Base-by-base conservation (phyloP, 768 basidiomycete genomes). In the Xerocomus potaroensis region DNA sequence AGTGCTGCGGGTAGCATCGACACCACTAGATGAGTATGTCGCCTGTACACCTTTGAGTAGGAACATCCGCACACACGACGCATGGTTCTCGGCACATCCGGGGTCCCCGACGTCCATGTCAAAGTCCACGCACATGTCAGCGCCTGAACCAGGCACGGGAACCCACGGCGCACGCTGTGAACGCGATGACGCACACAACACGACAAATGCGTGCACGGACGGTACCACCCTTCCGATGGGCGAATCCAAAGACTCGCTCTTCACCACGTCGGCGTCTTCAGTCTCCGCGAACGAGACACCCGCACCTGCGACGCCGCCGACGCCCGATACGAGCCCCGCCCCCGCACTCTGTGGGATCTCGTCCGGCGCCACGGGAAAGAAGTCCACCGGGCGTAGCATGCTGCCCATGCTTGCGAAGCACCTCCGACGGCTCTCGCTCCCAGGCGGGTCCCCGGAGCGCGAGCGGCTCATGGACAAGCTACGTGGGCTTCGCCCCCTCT, bases 231-330 rank as follows among this genome's bases (percentile, higher is more conserved):
- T 60, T 4, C 48, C 60, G 16, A 32, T 51, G 15, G 53, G 30
- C 0, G 63, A 67, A 37, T 67, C 60, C 31, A 62, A 53, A 23
- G 62, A 63, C 30, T 63, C 62, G 9, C 57, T 65, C 12, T 66
- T 66, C 38, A 51, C 60, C 30, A 46, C 62, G 4, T 63, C 62
- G 11, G 32, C 45, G 2, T 60, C 60, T 10, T 62, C 60, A 5
- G n/a, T 59, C 19, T 51, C 60, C 1, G 46, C 50, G 16, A 56
- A 41, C 32, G 60, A 56, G 5, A 59, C 55, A 3, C 39, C 57
- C 8, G 54, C 52, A 1, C 65, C 65, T 0, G 47, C 50, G 8
- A 66, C 63, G 19, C 65, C 65, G n/a, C 50, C 60, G 3, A 64
- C 60, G 0, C 60, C 63, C 4, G 39, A 34, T n/a, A 14, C 45